Conservation (phyloP, 2,329 filamentous ascomycete genomes). For the Claviceps arundinis region DNA sequence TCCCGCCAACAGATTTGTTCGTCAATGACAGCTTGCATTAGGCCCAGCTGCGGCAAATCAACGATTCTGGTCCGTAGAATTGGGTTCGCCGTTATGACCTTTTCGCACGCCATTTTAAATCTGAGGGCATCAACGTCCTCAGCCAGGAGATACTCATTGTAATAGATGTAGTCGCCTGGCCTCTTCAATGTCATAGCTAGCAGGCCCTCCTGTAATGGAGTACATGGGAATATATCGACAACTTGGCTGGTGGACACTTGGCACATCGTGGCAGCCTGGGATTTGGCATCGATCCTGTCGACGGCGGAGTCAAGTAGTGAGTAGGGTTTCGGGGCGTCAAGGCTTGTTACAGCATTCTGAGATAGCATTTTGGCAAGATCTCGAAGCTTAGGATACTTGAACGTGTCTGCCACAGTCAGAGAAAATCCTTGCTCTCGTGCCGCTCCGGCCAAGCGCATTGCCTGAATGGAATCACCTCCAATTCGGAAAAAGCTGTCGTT, state of each 20-base stretch:
- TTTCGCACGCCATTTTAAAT: conserved; percentile 8
- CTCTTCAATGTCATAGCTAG: conserved; percentile 20
- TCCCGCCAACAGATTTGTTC: conserved; percentile 19
- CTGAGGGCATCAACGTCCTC: neutral
- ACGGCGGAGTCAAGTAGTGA: neutral
- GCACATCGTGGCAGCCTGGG: neutral
- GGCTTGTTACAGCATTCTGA: neutral
- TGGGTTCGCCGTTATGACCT: neutral
- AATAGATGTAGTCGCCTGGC: conserved; percentile 21
- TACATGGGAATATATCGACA: conserved; percentile 16
- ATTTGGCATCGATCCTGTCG: neutral
- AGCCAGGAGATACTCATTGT: conserved; percentile 7
- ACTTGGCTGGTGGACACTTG: neutral
- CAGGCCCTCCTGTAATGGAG: conserved; percentile 25
- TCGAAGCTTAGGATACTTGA: conserved; percentile 2
- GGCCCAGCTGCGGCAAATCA: conserved; percentile 24
- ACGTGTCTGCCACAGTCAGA: conserved; percentile 12
- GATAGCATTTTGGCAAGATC: neutral
- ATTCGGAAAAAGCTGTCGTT: conserved; percentile 16
- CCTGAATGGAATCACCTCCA: conserved; percentile 17
- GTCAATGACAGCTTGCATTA: conserved; percentile 29
- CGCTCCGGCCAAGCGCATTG: conserved; percentile 11
- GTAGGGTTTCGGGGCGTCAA: neutral
- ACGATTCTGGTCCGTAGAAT: conserved; percentile 34
- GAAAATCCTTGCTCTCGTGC: conserved; percentile 9